Conservation (phyloP, 306 rosid genomes). For the Corylus avellana region DNA sequence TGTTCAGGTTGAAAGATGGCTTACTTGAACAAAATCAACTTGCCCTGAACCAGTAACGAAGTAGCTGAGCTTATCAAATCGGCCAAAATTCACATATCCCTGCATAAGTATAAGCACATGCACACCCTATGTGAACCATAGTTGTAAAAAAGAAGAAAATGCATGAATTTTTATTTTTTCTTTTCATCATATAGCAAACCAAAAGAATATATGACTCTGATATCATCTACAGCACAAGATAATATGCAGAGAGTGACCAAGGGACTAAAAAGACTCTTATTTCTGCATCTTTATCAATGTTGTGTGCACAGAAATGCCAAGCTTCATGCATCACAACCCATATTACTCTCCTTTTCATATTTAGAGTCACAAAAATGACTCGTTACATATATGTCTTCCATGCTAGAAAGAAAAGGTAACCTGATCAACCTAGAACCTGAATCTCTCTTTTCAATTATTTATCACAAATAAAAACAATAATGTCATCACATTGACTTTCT, state of each 20-base stretch:
- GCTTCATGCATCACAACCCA: neutral
- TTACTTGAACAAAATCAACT: slow-evolving; percentile 79
- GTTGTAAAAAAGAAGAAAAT: slow-evolving; percentile 23
- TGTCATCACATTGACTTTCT: neutral
- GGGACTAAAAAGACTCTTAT: neutral
- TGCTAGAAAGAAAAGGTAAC: neutral
- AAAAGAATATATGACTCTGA: neutral
- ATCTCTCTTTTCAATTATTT: neutral
- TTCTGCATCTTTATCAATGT: neutral
- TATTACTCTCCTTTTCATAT: neutral
- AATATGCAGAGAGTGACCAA: neutral
- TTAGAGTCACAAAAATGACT: neutral
- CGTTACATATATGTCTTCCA: neutral
- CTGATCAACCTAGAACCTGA: neutral
- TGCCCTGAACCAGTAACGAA: slow-evolving; percentile 78
- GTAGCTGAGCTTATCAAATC: slow-evolving; percentile 65
- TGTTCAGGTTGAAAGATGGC: slow-evolving; percentile 22
- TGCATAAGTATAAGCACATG: slow-evolving; percentile 39
- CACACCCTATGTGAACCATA: slow-evolving; percentile 20
- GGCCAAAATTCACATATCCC: slow-evolving; percentile 94
- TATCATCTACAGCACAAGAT: neutral
- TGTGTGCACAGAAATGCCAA: neutral
- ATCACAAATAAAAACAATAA: neutral
- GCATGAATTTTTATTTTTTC: neutral
- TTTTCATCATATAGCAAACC: neutral